Evolutionary conservation across 148 eudicot species (phyloP).

Genomic region (Pharnaceum exiguum): DNA sequence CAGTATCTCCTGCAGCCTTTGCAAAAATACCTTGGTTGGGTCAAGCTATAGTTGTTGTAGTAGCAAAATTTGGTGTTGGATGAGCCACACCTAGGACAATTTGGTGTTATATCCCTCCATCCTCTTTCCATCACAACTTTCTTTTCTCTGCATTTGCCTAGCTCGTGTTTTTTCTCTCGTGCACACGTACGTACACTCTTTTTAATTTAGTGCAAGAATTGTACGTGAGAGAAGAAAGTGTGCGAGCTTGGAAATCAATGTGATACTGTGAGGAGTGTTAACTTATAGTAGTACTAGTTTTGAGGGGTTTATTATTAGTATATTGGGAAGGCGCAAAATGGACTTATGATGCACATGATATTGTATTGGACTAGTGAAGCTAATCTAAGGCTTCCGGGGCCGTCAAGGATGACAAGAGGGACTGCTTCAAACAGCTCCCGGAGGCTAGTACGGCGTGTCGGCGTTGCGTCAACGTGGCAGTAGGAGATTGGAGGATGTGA

Average conservation of each 20-base stretch:
- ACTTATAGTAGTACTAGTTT: too few relatives aligned
- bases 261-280: too few relatives aligned
- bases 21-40: slow-evolving; percentile 9
- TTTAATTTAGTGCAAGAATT: not conserved
- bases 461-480: not conserved
- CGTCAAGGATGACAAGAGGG: slow-evolving; percentile 1
- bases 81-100: slow-evolving; percentile 10
- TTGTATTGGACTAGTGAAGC: not conserved
- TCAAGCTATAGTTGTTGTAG: slow-evolving; percentile 12
- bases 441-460: not conserved
- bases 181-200: not conserved
- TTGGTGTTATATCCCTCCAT: slow-evolving; percentile 7
- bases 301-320: too few relatives aligned
- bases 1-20: slow-evolving; percentile 6
- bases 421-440: not conserved
- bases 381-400: too few relatives aligned
- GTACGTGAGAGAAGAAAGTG: not conserved
- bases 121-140: not conserved
- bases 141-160: not conserved
- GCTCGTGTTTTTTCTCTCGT: not conserved
- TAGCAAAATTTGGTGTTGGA: slow-evolving; percentile 10
- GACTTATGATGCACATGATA: not conserved
- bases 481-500: not conserved
- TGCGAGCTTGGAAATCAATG: not conserved
- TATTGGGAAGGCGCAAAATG: not conserved